These are phyloP conservation scores for Ligustrum vulgare DNA, from an alignment of 257 asterid species.

Conservation along the genomic window DNA sequence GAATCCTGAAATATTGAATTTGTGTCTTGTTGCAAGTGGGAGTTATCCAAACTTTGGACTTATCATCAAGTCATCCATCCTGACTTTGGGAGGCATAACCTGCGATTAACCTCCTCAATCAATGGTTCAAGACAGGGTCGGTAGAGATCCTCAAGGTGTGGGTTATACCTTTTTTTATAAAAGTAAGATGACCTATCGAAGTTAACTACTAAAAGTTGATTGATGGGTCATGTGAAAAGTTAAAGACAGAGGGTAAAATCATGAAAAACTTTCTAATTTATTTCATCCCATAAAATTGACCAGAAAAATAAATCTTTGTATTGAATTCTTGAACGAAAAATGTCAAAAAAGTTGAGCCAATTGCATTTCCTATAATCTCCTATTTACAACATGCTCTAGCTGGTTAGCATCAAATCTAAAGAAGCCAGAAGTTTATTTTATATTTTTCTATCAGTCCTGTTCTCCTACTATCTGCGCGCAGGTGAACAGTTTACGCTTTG, in stretches of 20 bases:
- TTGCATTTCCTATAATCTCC: constrained; percentile 35
- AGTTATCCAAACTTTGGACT: too few species aligned
- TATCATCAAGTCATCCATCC: too few species aligned
- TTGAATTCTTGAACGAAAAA: constrained; percentile 25
- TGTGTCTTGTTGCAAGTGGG: too few species aligned
- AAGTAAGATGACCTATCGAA: not conserved
- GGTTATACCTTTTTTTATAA: too few species aligned
- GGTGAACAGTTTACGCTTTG: too few species aligned
- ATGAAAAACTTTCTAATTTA: constrained; percentile 29
- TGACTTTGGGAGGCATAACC: too few species aligned
- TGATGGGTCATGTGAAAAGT: not conserved
- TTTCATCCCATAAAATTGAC: constrained; percentile 38
- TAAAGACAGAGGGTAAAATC: constrained; percentile 10
- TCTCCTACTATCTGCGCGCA: too few species aligned
- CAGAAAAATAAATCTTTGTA: constrained; percentile 30
- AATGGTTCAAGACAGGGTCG: too few species aligned
- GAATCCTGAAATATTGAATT: too few species aligned
- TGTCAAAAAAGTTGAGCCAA: constrained; percentile 36
- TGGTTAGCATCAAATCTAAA: constrained; percentile 37
- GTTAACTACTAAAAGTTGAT: not conserved
- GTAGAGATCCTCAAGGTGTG: too few species aligned
- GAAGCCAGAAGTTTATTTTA: constrained; percentile 34
- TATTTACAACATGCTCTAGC: constrained; percentile 25
- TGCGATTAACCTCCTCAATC: too few species aligned
- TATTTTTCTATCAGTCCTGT: too few species aligned